Base-by-base conservation (phyloP, 176 grass and related monocot species). In the Ensete ventricosum region DNA sequence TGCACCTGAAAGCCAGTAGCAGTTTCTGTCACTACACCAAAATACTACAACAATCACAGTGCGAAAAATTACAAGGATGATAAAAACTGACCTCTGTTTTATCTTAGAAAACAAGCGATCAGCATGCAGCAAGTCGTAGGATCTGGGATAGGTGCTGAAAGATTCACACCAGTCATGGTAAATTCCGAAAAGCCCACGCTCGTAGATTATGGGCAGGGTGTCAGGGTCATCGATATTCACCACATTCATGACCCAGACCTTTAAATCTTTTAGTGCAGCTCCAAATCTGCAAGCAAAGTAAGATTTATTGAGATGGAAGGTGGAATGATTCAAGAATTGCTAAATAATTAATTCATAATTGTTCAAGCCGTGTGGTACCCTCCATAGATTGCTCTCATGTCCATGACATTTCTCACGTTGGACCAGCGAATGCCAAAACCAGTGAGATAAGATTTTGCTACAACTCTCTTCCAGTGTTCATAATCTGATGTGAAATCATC, bases 131-230 rank as follows among this genome's bases (percentile, higher is more conserved):
- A 99, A 84, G 80, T 99, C 95, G 24, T 94, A 99, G 10, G 88
- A 87, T 65, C 95, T 91, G 43, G 95, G 95, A 79, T 99, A 99
- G 50, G 90, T 91, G 86, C 95, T 99, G 74, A 99, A 99, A 3
- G 95, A 99, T 78, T 99, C 95, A 69, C 95, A 99, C 95, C 95
- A 99, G 65, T 99, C 95, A 75, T 99, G 95, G 81, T 99, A 94
- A n/a, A 99, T 91, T 52, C 95, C 95, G 14, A 99, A 77, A 9
- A 99, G 84, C 16, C 95, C 95, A 4, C 95, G 88, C 77, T 99
- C 90, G 22, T 91, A 99, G 80, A 99, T 99, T 71, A 94, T 82
- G 12, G 95, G 90, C 55, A 99, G 82, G 67, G 95, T 99, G 83
- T 94, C 88, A 1, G 90, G 73, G 21, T 86, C 88, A 52, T 99